Conservation (phyloP, 257 asterid species). For the Echites panduratus region DNA sequence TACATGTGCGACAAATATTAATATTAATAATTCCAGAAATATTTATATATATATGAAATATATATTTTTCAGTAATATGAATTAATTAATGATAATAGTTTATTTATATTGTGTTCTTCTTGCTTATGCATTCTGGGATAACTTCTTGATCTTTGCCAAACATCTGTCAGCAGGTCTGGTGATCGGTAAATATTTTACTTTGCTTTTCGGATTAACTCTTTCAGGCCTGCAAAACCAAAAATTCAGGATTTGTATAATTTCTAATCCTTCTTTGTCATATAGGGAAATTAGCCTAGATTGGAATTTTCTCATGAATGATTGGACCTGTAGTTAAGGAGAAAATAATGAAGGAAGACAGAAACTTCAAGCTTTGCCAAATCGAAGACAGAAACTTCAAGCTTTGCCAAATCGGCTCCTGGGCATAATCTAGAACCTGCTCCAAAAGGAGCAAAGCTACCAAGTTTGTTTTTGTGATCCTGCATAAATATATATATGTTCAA, state of each 20-base stretch:
- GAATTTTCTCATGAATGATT: too few relatives aligned
- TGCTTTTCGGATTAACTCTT: neutral
- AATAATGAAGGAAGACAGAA: conserved; percentile 17
- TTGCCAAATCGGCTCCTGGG: conserved; percentile 21
- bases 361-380: conserved; percentile 23
- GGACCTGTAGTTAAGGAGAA: conserved; percentile 19
- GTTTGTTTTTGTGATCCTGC: conserved; percentile 13
- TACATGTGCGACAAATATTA: too few relatives aligned
- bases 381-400: conserved; percentile 18
- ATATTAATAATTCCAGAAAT: too few relatives aligned
- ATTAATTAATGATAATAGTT: too few relatives aligned
- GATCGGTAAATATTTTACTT: conserved; percentile 10
- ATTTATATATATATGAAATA: too few relatives aligned
- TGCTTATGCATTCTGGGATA: neutral
- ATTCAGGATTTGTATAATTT: too few relatives aligned
- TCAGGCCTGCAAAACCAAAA: conserved; percentile 6
- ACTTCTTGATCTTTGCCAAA: conserved; percentile 16
- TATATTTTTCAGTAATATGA: too few relatives aligned
- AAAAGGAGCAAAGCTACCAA: conserved; percentile 12
- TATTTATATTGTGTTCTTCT: too few relatives aligned
- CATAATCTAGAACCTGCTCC: conserved; percentile 21
- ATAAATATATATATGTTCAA: neutral
- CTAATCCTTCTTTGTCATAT: too few relatives aligned
- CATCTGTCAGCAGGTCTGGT: conserved; percentile 15
- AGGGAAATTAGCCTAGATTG: too few relatives aligned